A percentile compares a stretch with the other conserved stretches of the same genome.
Evolutionary conservation across 1,284 basidiomycete species (phyloP).

Genomic region (Neonothopanus nambi): DNA sequence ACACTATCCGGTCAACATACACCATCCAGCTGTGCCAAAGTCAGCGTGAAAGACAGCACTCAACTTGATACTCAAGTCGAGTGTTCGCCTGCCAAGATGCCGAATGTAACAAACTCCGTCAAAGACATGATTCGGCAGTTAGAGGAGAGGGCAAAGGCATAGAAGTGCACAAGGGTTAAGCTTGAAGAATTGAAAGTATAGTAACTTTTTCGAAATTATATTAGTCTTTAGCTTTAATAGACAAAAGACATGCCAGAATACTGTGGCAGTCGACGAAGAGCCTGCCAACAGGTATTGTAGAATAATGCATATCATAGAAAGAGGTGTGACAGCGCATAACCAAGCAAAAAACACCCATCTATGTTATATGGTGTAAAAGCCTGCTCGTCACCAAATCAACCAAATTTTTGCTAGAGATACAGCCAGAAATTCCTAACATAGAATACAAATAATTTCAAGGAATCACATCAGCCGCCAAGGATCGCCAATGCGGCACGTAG

Average conservation of each 20-base stretch:
- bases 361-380: neutral
- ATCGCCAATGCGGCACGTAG: constrained; percentile 71
- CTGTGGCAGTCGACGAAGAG: too few species aligned
- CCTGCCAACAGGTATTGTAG: too few species aligned
- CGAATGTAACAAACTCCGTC: constrained; percentile 25
- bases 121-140: constrained; percentile 33
- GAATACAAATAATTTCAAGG: neutral
- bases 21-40: neutral
- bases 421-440: neutral
- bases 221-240: too few species aligned
- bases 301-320: neutral
- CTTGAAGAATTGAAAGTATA: too few species aligned
- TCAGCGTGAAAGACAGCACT: constrained; percentile 1
- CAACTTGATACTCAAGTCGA: neutral
- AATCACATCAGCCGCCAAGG: constrained; percentile 48
- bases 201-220: too few species aligned
- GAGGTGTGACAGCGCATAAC: neutral
- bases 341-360: too few species aligned
- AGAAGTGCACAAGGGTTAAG: neutral
- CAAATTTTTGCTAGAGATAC: neutral
- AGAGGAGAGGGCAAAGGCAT: constrained; percentile 29
- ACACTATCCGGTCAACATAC: neutral
- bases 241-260: too few species aligned
- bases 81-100: neutral
- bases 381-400: neutral